Evolutionary conservation across 2,329 filamentous ascomycete genomes (phyloP).

Genomic region (Trichoderma atrobrunneum): DNA sequence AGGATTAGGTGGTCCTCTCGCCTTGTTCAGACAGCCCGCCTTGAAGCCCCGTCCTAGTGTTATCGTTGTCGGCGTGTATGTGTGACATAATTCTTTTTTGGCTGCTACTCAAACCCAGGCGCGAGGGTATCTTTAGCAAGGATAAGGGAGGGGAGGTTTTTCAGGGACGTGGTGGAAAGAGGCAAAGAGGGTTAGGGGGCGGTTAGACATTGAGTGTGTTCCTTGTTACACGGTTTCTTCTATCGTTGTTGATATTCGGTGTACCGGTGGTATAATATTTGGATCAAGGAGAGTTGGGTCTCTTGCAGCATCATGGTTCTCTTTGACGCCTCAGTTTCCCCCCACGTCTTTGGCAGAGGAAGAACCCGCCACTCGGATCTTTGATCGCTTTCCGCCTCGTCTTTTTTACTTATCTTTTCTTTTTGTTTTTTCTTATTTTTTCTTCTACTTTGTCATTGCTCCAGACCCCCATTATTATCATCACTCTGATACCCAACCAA

Average conservation of each 20-base stretch:
- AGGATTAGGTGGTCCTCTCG: constrained; percentile 36
- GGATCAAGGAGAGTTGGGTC: constrained; percentile 21
- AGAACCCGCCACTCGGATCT: background rate
- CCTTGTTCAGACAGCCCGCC: constrained; percentile 17
- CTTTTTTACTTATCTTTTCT: background rate
- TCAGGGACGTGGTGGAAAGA: constrained; percentile 8
- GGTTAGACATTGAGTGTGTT: constrained; percentile 24
- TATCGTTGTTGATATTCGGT: constrained; percentile 23
- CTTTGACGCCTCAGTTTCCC: constrained; percentile 3
- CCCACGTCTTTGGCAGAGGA: constrained; percentile 11
- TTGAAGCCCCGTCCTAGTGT: constrained; percentile 15
- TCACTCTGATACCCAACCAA: constrained; percentile 16
- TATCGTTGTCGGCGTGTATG: background rate
- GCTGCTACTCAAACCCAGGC: constrained; percentile 16
- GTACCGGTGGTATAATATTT: constrained; percentile 24
- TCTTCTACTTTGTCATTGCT: background rate
- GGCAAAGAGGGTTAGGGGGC: constrained; percentile 11
- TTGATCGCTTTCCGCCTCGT: background rate
- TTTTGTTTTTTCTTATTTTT: background rate
- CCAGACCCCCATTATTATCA: constrained; percentile 16
- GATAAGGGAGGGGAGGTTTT: background rate
- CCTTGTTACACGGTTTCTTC: constrained; percentile 21
- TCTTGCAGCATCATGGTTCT: constrained; percentile 14
- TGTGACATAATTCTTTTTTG: background rate
- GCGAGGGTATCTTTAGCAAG: constrained; percentile 6